Evolutionary conservation across 139 green algal genomes (phyloP), one percentile per base, ranked within the genome.

Genomic region (Coelastrella sp.): DNA sequence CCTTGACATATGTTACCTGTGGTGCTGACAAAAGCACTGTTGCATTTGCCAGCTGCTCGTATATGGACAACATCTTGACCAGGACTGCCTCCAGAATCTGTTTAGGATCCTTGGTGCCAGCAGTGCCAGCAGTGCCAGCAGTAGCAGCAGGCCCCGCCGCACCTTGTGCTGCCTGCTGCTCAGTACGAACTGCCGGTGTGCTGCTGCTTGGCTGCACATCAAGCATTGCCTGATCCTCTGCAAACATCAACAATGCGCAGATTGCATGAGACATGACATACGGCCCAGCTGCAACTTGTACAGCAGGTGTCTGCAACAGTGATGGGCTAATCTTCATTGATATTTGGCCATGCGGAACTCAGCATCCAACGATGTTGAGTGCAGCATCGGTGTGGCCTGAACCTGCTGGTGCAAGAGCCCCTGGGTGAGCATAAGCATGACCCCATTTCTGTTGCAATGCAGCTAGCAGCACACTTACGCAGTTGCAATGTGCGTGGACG

Each of bases 41-140:
- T 2, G 94, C 93, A 22, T 94, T 91, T 23, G 92, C 92, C 81
- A 98, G 91, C 89, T 97, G 95, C 77, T 96, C 94, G 73, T 95
- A 95, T 2, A 97, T 85, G 22, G 77, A 57, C 83, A 95, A 88
- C 76, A 89, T 93, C 32, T 86, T 66, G 5, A 77, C 58, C 64
- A 95, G 68, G 22, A 88, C 90, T 80, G 91, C 92, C 89, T 95
- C 93, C 23, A 92, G 88, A n/a, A 94, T 57, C 4, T 84, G 73
- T 3, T 87, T 58, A 0, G 93, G 93, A 73, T 94, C 90, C 84
- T 90, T 89, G 68, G 66, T 85, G 16, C 68, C n/a, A n/a, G 23
- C 22, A 7, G 60, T 16, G 54, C 73, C 14, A 22, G 64, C 68
- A 66, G 17, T 65, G 32, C 20, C 65, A 17, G 22, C 84, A n/a